Conservation (phyloP, 768 basidiomycete species). For the Dictyophora rubrovolvata region DNA sequence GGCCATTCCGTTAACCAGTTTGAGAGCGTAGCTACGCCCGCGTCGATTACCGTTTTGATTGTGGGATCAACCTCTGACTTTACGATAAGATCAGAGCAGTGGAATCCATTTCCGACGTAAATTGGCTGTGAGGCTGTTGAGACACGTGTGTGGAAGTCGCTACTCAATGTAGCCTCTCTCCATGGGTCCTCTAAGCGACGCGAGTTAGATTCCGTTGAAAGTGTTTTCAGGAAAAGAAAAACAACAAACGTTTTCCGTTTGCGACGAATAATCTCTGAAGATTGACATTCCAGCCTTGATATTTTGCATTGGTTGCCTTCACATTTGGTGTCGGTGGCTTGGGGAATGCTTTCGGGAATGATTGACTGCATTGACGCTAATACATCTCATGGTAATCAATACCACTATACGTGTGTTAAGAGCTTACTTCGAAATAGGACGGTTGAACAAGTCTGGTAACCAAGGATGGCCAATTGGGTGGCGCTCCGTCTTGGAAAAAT, state of each 20-base stretch:
- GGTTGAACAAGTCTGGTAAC: constrained; percentile 48
- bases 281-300: constrained; percentile 54
- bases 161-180: constrained; percentile 59
- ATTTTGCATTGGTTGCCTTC: constrained; percentile 34
- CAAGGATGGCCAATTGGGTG: constrained; percentile 26
- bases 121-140: constrained; percentile 50
- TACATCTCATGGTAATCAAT: neutral
- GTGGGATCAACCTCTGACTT: constrained; percentile 39
- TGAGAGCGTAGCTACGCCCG: constrained; percentile 43
- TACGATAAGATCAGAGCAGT: constrained; percentile 47
- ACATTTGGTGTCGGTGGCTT: constrained; percentile 30
- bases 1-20: constrained; percentile 42
- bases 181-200: constrained; percentile 52
- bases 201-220: no score
- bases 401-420: neutral
- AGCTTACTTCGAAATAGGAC: constrained; percentile 40
- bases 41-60: constrained; percentile 41
- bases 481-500: constrained; percentile 32
- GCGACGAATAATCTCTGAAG: constrained; percentile 56
- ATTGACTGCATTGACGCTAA: constrained; percentile 59
- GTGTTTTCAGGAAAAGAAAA: neutral
- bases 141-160: constrained; percentile 32
- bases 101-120: constrained; percentile 51
- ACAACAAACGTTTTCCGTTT: constrained; percentile 50
- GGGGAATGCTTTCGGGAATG: constrained; percentile 54